Evolutionary conservation across 116 monocot species (phyloP), one percentile per base, ranked within the genome.

Genomic region (Papilionanthe hybrid): DNA sequence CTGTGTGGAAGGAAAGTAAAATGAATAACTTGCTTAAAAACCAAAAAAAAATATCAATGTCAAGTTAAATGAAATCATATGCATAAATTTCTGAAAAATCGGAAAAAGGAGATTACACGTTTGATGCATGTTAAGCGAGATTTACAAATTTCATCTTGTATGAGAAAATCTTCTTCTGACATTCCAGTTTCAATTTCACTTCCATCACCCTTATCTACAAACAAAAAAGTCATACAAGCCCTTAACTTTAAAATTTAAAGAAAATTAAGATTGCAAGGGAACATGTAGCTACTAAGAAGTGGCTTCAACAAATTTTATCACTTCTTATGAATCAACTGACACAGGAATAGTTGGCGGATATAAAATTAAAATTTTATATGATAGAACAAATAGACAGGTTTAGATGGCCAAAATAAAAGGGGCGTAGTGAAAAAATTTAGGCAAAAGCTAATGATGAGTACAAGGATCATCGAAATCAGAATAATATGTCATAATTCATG

Each of bases 71-170:
- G 5, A 77, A 55, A 77, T 19, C 0, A 41, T 57, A 78, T n/a
- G 60, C 12, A 22, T 58, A 42, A 78, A 60, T 20, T 58, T 32
- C 22, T 42, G 42, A 78, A 47, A 80, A 75, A 63, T 41, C 55
- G 72, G 42, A 28, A 41, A 80, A 55, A 75, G 72, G 27, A 81
- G 20, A 25, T 83, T 93, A 99, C 99, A 48, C 89, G 84, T 84
- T 91, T 99, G 81, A 99, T 95, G 89, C 92, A 92, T 78, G 90
- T 81, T 37, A 99, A 45, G 27, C 95, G 94, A 55, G 95, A 90
- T 87, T 99, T 93, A 75, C 76, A 99, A 84, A 99, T 93, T 75
- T 99, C 99, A 85, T 99, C 99, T 65, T 95, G 99, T 80, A 93
- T 84, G 68, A 95, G 85, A 78, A 87, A 89, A 86, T 99, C 99